phyloP scores from a whole-genome alignment of 106 monocot species.

The Posidonia australis region DNA sequence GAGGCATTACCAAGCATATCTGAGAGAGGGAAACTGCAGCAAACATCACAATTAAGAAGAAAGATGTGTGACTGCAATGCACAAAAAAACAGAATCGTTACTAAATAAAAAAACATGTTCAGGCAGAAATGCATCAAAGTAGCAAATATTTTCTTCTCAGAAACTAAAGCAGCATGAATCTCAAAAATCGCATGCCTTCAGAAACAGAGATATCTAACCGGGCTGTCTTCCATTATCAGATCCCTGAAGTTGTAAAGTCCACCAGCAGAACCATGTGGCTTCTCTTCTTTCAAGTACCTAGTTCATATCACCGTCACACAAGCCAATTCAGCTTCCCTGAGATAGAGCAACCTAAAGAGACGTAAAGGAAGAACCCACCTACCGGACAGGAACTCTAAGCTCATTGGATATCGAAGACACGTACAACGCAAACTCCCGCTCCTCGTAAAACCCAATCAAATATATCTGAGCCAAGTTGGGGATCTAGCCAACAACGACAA shows the following conservation, averaged over 20 bases:
- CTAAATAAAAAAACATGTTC: no score
- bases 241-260: conserved; percentile 82
- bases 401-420: conserved; percentile 90
- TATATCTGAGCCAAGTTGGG: conserved; percentile 80
- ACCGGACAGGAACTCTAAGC: conserved; percentile 88
- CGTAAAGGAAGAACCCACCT: conserved; percentile 2
- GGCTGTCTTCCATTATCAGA: conserved; percentile 82
- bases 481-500: no score
- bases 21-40: no score
- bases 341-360: neutral
- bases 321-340: neutral
- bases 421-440: conserved; percentile 73
- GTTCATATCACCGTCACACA: neutral
- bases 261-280: conserved; percentile 90
- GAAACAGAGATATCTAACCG: conserved; percentile 23
- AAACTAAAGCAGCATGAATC: neutral
- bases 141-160: no score
- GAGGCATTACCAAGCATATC: no score
- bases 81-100: no score
- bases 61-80: no score
- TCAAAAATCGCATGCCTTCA: neutral
- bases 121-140: no score
- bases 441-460: conserved; percentile 88
- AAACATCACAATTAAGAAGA: no score
- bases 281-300: conserved; percentile 94